These are phyloP conservation scores for Cajanus cajan DNA, from an alignment of 306 rosid genomes.

Conservation along the genomic window DNA sequence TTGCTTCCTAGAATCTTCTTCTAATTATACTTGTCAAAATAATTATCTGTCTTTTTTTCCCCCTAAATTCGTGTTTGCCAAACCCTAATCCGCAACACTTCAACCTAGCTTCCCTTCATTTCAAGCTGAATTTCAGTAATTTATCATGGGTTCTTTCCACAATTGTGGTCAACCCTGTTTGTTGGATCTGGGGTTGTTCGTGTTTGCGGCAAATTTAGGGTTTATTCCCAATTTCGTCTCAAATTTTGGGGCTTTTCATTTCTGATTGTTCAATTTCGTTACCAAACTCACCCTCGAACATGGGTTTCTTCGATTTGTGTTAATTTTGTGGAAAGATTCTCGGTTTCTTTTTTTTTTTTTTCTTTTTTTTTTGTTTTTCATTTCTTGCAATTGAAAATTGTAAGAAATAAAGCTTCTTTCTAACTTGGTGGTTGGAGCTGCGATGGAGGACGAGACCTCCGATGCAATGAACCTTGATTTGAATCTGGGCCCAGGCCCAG, in stretches of 20 bases:
- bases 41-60: background rate
- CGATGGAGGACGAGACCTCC: slow-evolving; percentile 81
- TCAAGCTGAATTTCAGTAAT: slow-evolving; percentile 28
- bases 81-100: slow-evolving; percentile 31
- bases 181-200: slow-evolving; percentile 38
- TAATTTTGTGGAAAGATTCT: background rate
- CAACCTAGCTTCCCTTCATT: background rate
- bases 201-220: slow-evolving; percentile 37
- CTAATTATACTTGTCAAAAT: background rate
- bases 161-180: slow-evolving; percentile 30
- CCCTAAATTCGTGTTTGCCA: background rate
- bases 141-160: background rate
- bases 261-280: slow-evolving; percentile 38
- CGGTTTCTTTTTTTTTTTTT: background rate
- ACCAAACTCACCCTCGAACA: background rate
- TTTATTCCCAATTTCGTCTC: slow-evolving; percentile 18
- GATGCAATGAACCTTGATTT: slow-evolving; percentile 93
- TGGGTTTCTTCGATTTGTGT: slow-evolving; percentile 36
- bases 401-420: slow-evolving; percentile 30
- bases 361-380: background rate
- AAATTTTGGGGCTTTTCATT: slow-evolving; percentile 18
- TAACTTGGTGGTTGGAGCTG: slow-evolving; percentile 24
- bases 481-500: slow-evolving; percentile 90
- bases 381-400: slow-evolving; percentile 16
- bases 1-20: background rate